phyloP scores from a whole-genome alignment of 345 rosid species.

The Erucastrum elatum region DNA sequence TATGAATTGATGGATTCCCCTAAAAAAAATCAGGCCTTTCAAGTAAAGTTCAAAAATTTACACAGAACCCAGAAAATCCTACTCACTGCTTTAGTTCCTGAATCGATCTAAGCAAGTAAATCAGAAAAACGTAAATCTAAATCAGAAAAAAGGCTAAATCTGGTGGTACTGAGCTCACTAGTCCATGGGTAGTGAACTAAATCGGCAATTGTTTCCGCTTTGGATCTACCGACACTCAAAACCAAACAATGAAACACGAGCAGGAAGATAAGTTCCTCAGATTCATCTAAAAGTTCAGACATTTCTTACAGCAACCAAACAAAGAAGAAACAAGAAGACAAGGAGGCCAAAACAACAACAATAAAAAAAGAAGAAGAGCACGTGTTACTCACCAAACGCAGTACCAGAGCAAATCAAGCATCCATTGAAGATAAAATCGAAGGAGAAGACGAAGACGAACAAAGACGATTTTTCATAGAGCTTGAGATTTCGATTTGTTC shows the following conservation, averaged over 20 bases:
- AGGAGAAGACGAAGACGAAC: constrained; percentile 7
- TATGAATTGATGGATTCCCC: constrained; percentile 1
- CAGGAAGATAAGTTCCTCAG: constrained; percentile 6
- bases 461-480: constrained; percentile 35
- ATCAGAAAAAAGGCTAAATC: constrained; percentile 25
- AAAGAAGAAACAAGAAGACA: constrained; percentile 4
- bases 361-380: neutral
- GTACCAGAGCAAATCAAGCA: constrained; percentile 40
- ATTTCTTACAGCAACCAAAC: constrained; percentile 43
- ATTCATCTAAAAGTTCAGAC: constrained; percentile 30
- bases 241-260: constrained; percentile 6
- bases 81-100: neutral
- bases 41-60: neutral
- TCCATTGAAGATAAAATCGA: constrained; percentile 39
- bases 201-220: neutral
- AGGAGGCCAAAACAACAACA: neutral
- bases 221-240: constrained; percentile 40
- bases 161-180: constrained; percentile 31
- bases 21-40: neutral
- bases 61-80: constrained; percentile 5
- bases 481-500: constrained; percentile 29
- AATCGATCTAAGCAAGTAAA: constrained; percentile 33
- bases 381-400: constrained; percentile 27
- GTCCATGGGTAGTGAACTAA: constrained; percentile 16
- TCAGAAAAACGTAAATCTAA: constrained; percentile 19